A percentile compares a stretch with the other conserved stretches of the same genome.
Evolutionary conservation across 2,329 filamentous ascomycete genomes (phyloP).

Genomic region (Penicillium sp.): DNA sequence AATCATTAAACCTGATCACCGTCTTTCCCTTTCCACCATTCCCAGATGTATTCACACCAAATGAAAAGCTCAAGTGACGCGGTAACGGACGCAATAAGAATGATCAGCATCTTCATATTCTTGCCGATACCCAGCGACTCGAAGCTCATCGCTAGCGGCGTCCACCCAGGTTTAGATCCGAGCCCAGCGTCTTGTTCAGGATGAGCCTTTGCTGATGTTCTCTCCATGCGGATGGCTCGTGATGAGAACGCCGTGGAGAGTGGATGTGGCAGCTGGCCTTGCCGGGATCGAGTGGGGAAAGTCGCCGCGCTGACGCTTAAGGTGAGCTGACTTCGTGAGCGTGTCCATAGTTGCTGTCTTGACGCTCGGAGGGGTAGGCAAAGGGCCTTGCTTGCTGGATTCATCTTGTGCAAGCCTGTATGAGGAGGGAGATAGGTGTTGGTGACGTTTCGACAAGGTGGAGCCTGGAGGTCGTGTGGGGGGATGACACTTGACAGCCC

Average conservation of each 20-base stretch:
- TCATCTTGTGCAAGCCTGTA: not conserved
- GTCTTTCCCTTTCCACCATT: conserved; percentile 13
- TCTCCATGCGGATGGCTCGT: not conserved
- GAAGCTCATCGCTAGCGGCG: conserved; percentile 11
- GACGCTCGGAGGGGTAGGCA: conserved; percentile 2
- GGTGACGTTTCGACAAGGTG: not conserved
- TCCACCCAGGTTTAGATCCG: not conserved
- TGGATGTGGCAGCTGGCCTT: not conserved
- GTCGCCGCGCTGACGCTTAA: not conserved
- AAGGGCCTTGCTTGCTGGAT: not conserved
- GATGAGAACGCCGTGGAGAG: conserved; percentile 8
- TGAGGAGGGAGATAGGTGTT: not conserved
- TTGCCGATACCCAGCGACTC: conserved; percentile 9
- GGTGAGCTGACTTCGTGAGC: not conserved
- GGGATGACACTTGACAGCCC: not conserved
- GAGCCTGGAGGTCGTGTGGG: not conserved
- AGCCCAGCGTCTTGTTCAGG: not conserved
- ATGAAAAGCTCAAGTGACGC: conserved; percentile 8
- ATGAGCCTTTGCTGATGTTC: not conserved
- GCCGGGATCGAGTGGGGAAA: not conserved
- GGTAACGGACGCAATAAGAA: conserved; percentile 2
- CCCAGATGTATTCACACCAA: conserved; percentile 13
- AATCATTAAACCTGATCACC: conserved; percentile 4
- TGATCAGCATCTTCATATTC: conserved; percentile 7
- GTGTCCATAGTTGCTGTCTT: not conserved